Conservation (phyloP, 2,329 filamentous ascomycete species). For the Aurifilum marmelostoma region DNA sequence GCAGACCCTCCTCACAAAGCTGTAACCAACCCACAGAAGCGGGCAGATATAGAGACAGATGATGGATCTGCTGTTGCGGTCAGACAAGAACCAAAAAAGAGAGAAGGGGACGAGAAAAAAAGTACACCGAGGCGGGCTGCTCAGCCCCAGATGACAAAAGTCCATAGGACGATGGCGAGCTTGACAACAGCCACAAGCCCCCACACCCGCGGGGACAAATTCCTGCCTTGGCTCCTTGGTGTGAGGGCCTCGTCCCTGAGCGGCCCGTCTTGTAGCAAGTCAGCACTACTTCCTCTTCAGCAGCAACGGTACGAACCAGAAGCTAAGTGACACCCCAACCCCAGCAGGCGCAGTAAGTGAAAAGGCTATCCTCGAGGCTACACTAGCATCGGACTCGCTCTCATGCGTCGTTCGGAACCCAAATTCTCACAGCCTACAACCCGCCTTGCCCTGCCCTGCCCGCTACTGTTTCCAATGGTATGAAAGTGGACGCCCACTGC, state of each 20-base stretch:
- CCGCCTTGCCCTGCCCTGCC: background rate
- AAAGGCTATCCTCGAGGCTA: too few species aligned
- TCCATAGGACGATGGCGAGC: background rate
- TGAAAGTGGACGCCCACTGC: background rate
- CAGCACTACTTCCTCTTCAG: background rate
- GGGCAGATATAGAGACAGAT: background rate
- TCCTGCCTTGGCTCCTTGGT: background rate
- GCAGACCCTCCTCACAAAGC: too few species aligned
- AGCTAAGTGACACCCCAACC: background rate
- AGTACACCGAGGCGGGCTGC: background rate
- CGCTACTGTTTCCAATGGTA: background rate
- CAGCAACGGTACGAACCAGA: background rate
- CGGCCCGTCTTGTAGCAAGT: background rate
- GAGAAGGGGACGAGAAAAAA: background rate
- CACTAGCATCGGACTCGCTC: too few species aligned
- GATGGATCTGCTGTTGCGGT: background rate
- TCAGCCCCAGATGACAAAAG: background rate
- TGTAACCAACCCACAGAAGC: background rate
- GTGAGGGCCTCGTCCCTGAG: background rate
- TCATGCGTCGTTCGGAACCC: too few species aligned
- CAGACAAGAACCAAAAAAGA: too few species aligned
- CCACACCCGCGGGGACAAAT: background rate
- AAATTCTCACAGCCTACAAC: background rate
- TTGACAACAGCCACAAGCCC: background rate
- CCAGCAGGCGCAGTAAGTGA: background rate